Evolutionary conservation across 371 early-diverging fungal species (phyloP), one percentile per base, ranked within the genome.

Genomic region (Syncephalastrum racemosum): DNA sequence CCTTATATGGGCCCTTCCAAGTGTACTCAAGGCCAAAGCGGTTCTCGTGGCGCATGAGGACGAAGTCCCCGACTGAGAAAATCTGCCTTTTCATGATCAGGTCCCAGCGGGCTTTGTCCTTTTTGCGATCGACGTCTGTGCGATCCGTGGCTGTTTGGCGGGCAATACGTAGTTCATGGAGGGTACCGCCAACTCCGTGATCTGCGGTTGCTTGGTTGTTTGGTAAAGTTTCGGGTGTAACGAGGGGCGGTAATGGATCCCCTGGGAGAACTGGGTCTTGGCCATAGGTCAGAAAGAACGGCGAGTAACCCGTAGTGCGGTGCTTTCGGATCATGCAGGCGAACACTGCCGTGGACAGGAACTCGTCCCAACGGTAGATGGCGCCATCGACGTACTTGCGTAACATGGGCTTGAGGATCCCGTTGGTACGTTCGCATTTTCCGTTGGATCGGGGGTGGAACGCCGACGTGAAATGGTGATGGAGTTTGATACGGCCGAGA

Each of bases 61-160:
- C 63, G n/a, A 47, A 39, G 31, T 63, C 58, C 31, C 59, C 59
- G 52, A 58, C 22, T 2, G 53, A 10, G n/a, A 58, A 63, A 1
- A 16, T 22, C 24, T 53, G 51, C 22, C 16, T 40, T 24, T 51
- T 39, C 1, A 65, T 46, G 2, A 25, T n/a, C 0, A 58, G 44
- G 53, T 65, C 65, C 66, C 63, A 70, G 1, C 52, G 16, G 6
- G 12, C 58, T 43, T 69, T 64, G 50, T 69, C 69, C 18, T 53
- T 25, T 6, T 46, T 43, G 1, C 56, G 56, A 19, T 47, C n/a
- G n/a, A n/a, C n/a, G n/a, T n/a, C n/a, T n/a, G n/a, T n/a, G n/a
- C n/a, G n/a, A n/a, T n/a, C n/a, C n/a, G n/a, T n/a, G n/a, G n/a
- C n/a, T n/a, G n/a, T n/a, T n/a, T n/a, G n/a, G n/a, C n/a, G n/a